Evolutionary conservation across 1,139 yeast genomes (phyloP).

Genomic region (Arxiozyma slooffiae): DNA sequence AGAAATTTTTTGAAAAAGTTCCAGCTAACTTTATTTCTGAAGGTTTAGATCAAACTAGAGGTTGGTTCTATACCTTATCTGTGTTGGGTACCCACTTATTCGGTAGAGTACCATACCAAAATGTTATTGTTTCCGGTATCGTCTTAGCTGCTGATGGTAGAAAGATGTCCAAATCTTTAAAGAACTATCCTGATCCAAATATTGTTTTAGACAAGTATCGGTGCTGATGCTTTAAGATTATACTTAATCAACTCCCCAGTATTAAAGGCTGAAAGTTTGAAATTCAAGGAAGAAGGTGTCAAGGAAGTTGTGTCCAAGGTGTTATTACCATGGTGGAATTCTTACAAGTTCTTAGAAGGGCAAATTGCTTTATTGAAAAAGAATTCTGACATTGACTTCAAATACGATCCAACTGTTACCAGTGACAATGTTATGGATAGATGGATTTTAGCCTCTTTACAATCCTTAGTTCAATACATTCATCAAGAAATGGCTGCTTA

Average conservation of each 20-base stretch:
- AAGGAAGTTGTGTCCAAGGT: conserved; percentile 95
- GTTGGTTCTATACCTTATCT: conserved; percentile 97
- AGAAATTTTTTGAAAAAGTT: conserved; percentile 59
- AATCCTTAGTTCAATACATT: conserved; percentile 75
- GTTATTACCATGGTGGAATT: conserved; percentile 95
- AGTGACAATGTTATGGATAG: conserved; percentile 92
- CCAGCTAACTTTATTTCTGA: conserved; percentile 98
- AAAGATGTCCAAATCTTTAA: conserved; percentile 96
- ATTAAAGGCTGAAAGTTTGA: conserved; percentile 88
- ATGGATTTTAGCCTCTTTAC: conserved; percentile 93
- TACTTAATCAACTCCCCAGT: conserved; percentile 97
- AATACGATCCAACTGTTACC: conserved; percentile 51
- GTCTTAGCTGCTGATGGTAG: conserved; percentile 97
- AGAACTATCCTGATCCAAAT: conserved; percentile 94
- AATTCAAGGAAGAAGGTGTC: conserved; percentile 97
- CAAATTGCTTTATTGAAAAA: conserved; percentile 80
- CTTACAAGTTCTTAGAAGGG: conserved; percentile 91
- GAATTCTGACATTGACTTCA: conserved; percentile 59
- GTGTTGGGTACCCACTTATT: conserved; percentile 93
- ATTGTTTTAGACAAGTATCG: conserved; percentile 73
- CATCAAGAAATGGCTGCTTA: conserved; percentile 85
- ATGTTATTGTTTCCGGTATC: conserved; percentile 93
- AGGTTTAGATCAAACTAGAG: conserved; percentile 99
- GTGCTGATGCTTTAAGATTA: conserved; percentile 95
- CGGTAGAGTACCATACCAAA: conserved; percentile 85